These are phyloP conservation scores for Eucalyptus pumila DNA, from an alignment of 345 rosid genomes.

Conservation along the genomic window DNA sequence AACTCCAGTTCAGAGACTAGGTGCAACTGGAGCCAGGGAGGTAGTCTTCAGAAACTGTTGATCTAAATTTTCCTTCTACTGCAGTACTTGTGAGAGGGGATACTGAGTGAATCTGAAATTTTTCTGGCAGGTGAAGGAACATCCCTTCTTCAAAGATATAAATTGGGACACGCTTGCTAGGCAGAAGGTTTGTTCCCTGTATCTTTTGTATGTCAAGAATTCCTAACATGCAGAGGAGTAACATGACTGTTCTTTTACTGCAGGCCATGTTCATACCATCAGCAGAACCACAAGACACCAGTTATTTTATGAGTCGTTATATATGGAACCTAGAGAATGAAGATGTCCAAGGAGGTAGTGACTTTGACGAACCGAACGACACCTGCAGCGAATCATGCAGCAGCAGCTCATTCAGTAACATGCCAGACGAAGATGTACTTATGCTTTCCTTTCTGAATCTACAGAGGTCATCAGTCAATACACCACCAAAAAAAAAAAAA, in stretches of 20 bases:
- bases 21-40: conserved; percentile 87
- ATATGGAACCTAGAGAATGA: conserved; percentile 90
- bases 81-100: background rate
- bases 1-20: conserved; percentile 83
- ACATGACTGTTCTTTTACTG: background rate
- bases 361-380: conserved; percentile 76
- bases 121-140: conserved; percentile 61
- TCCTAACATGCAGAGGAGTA: background rate
- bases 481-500: background rate
- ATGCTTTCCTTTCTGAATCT: background rate
- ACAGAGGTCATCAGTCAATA: background rate
- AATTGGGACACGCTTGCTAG: conserved; percentile 94
- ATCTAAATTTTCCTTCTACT: background rate
- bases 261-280: conserved; percentile 97
- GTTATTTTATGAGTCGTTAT: conserved; percentile 91
- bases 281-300: conserved; percentile 73
- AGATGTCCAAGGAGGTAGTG: conserved; percentile 66
- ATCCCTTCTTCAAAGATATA: conserved; percentile 72
- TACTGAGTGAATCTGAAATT: background rate
- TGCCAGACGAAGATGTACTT: conserved; percentile 73
- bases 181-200: conserved; percentile 52
- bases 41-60: conserved; percentile 18
- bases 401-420: conserved; percentile 55
- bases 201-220: background rate
- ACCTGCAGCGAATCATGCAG: conserved; percentile 35